Base-by-base conservation (phyloP, 2,329 filamentous ascomycete species). In the Westerdykella sp. region DNA sequence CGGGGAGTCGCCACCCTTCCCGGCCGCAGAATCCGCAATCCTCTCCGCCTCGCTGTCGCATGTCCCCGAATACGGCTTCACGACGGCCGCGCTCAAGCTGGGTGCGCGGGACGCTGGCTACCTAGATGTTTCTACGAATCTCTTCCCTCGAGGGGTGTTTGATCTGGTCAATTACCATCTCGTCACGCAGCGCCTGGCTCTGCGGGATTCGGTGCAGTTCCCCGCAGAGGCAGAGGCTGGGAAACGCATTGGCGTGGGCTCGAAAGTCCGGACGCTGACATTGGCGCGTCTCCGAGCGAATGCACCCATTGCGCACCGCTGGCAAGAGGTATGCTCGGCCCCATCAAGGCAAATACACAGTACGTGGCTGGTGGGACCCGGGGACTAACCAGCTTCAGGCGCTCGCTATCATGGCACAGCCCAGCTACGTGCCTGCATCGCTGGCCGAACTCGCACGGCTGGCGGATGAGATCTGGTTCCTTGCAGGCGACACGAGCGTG, bases 381-480 rank as follows among this genome's bases (percentile, higher is more conserved):
- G 16, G 9, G 13, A 35, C 32, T 48, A 34, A 49, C 44, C 44
- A 11, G 31, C 41, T 15, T 13, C 38, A 93, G 85, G 93, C 91
- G 36, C 76, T 97, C 2, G 89, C 87, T 4, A 74, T 95, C 48
- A 95, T 96, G 86, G 88, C 89, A 4, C 83, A 94, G 45, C 86
- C 88, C 0, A 79, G 77, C 47, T 85, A 91, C 65, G 77, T 94
- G 28, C 80, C 87, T 0, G 70, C 80, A 7, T 90, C 89, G 0
- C 64, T 96, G 3, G 76, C 76, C 36, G 93, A 97, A 69, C 78
- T 98, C 4, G 82, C 85, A 34, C 74, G 78, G 39, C 79, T 98
- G 4, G 79, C 85, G n/a, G 91, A 96, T 65, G 93, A 98, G 66
- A 94, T 98, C 40, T 87, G 85, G 76, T 89, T 85, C 59, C 79